A percentile compares a stretch with the other conserved stretches of the same genome.
phyloP scores from a whole-genome alignment of 805 yeast genomes.

The Wickerhamomyces silvicola region DNA sequence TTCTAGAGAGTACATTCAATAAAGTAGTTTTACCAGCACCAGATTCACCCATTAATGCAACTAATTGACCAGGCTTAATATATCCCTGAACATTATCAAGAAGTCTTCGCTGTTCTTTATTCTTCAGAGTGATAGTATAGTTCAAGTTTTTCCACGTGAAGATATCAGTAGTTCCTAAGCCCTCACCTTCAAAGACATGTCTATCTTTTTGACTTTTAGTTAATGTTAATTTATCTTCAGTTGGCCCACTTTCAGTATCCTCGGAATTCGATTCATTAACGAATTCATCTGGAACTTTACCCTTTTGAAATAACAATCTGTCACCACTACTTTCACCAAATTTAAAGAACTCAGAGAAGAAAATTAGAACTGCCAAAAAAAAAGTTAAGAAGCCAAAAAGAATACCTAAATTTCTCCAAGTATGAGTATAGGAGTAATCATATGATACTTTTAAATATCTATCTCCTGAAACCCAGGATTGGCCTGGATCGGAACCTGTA shows the following conservation, averaged over 20 bases:
- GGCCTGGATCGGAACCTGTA: constrained; percentile 54
- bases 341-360: constrained; percentile 42
- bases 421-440: constrained; percentile 47
- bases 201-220: constrained; percentile 5
- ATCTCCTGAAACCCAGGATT: constrained; percentile 47
- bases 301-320: constrained; percentile 47
- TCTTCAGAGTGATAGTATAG: constrained; percentile 20
- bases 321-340: constrained; percentile 24
- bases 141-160: constrained; percentile 24
- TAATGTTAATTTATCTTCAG: constrained; percentile 1
- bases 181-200: constrained; percentile 12
- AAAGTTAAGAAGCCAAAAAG: constrained; percentile 41
- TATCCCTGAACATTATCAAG: constrained; percentile 52
- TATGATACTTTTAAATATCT: constrained; percentile 42
- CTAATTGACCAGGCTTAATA: constrained; percentile 61
- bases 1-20: constrained; percentile 44
- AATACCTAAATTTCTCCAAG: constrained; percentile 77
- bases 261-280: background rate
- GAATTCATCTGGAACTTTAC: background rate
- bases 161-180: constrained; percentile 19
- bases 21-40: constrained; percentile 59
- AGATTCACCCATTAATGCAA: constrained; percentile 56
- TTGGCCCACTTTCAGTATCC: constrained; percentile 1
- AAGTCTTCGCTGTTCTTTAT: constrained; percentile 34
- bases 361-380: constrained; percentile 47